Conservation (phyloP, 257 asterid species). For the Ocimum tenuiflorum region DNA sequence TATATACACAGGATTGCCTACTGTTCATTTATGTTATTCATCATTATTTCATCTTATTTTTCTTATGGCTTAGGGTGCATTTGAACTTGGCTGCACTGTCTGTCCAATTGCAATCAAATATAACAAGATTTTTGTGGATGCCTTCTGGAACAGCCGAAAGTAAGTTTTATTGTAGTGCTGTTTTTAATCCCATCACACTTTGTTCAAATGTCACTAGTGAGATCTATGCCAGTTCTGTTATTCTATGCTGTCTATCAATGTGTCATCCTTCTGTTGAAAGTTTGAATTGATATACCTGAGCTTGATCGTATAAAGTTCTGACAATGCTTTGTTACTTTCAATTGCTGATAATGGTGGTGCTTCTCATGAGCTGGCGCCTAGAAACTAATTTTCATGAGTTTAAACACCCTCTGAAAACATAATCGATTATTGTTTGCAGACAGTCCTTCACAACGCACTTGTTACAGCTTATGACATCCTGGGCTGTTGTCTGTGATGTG, state of each 20-base stretch:
- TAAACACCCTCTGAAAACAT: background rate
- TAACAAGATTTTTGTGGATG: constrained; percentile 95
- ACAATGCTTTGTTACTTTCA: background rate
- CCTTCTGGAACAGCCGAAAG: constrained; percentile 93
- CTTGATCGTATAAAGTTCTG: background rate
- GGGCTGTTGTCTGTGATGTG: constrained; percentile 99
- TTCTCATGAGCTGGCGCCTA: background rate
- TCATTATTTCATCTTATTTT: constrained; percentile 1
- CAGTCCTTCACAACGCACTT: constrained; percentile 90
- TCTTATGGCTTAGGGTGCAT: constrained; percentile 65
- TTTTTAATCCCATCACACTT: background rate
- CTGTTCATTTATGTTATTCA: constrained; percentile 3
- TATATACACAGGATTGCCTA: background rate
- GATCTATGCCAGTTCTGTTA: background rate
- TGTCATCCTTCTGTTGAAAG: no score
- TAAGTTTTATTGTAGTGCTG: constrained; percentile 20
- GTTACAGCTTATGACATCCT: constrained; percentile 97
- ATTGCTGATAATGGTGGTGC: background rate
- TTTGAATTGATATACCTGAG: no score
- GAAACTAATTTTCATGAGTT: background rate
- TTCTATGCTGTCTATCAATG: background rate
- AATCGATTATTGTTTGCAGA: constrained; percentile 36
- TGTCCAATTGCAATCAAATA: constrained; percentile 96
- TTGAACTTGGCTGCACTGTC: constrained; percentile 90
- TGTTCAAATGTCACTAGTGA: background rate